Evolutionary conservation across 345 rosid species (phyloP).

Genomic region (Nephelium lappaceum): DNA sequence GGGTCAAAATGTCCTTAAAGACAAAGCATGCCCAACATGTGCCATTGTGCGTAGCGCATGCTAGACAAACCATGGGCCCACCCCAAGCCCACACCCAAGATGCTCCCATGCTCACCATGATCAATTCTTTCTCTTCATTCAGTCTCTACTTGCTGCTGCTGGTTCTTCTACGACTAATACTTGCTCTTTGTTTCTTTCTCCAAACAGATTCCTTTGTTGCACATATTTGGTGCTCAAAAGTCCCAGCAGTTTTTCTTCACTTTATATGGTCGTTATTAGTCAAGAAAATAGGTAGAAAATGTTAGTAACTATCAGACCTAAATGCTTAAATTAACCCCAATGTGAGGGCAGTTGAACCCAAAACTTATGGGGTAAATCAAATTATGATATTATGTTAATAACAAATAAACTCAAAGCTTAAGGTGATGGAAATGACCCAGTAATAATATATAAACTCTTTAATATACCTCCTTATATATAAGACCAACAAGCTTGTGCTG

Average conservation of each 20-base stretch:
- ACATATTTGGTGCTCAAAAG: no score
- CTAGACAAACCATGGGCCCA: constrained; percentile 50
- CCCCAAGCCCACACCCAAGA: constrained; percentile 32
- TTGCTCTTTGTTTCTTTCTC: not conserved
- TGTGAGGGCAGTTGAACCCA: no score
- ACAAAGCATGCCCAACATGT: constrained; percentile 45
- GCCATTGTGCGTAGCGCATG: constrained; percentile 42
- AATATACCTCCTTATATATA: no score
- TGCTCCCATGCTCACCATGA: constrained; percentile 27
- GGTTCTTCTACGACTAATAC: not conserved
- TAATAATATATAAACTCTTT: no score
- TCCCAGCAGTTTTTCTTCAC: not conserved
- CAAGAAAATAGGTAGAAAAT: no score
- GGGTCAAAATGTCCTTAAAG: constrained; percentile 18
- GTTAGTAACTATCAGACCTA: no score
- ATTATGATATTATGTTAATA: no score
- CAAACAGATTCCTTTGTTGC: not conserved
- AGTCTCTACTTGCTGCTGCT: not conserved
- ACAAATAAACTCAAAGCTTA: no score
- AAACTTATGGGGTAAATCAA: no score
- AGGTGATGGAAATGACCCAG: no score
- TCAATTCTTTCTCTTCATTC: constrained; percentile 11
- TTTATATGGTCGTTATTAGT: not conserved
- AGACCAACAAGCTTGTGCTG: no score
- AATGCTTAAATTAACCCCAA: no score